A percentile compares a stretch with the other conserved stretches of the same genome.
phyloP scores from a whole-genome alignment of 768 basidiomycete species.

The Pleurotus djamor region DNA sequence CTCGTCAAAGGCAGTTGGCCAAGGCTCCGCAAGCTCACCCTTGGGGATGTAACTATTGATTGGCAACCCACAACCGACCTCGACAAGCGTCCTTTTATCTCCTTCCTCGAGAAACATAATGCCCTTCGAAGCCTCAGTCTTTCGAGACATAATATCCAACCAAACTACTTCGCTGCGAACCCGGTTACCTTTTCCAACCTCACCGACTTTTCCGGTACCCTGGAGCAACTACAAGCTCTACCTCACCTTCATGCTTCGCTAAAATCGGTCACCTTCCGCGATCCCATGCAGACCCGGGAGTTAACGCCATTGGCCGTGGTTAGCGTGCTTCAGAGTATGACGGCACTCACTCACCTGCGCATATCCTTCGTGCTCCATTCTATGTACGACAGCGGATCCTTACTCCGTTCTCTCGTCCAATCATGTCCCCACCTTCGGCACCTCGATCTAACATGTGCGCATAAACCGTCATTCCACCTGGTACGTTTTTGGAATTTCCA shows the following conservation, averaged over 20 bases:
- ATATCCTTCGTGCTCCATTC: constrained; percentile 70
- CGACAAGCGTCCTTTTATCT: constrained; percentile 56
- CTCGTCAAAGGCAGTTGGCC: constrained; percentile 70
- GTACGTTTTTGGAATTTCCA: constrained; percentile 35
- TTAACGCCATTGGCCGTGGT: constrained; percentile 62
- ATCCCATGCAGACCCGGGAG: constrained; percentile 67
- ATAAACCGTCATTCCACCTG: constrained; percentile 71
- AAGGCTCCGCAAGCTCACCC: constrained; percentile 50
- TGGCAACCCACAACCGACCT: constrained; percentile 39
- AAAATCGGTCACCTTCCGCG: constrained; percentile 58
- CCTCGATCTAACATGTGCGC: constrained; percentile 64
- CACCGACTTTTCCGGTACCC: constrained; percentile 62
- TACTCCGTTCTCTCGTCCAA: constrained; percentile 63
- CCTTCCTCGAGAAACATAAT: constrained; percentile 68
- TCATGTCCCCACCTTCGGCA: constrained; percentile 65
- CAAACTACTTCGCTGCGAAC: constrained; percentile 47
- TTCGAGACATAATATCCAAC: constrained; percentile 52
- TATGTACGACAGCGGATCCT: constrained; percentile 70
- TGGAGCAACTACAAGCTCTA: constrained; percentile 64
- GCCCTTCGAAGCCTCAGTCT: constrained; percentile 46
- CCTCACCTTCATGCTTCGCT: constrained; percentile 48
- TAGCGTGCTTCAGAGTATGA: constrained; percentile 54
- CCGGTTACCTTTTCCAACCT: constrained; percentile 44
- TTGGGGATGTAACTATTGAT: constrained; percentile 68
- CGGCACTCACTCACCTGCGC: constrained; percentile 53